These are phyloP conservation scores for Stagonosporopsis vannaccii DNA, from an alignment of 2,329 filamentous ascomycete genomes.

Conservation along the genomic window DNA sequence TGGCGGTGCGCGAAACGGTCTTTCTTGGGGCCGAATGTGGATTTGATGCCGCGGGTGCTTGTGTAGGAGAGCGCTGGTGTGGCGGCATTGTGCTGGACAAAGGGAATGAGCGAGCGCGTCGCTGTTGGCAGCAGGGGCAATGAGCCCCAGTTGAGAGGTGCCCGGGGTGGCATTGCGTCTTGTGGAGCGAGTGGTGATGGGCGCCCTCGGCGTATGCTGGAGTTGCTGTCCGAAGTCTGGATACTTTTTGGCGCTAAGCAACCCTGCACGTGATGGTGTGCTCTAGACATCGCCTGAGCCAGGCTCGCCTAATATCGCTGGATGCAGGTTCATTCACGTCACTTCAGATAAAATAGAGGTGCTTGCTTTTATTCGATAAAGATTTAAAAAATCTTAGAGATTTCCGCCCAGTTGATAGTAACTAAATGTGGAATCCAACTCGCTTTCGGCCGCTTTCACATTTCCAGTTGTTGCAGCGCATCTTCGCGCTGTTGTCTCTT, in stretches of 20 bases:
- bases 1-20: slow-evolving; percentile 63
- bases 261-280: slow-evolving; percentile 9
- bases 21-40: slow-evolving; percentile 60
- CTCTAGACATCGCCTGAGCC: neutral
- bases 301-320: neutral
- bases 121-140: slow-evolving; percentile 41
- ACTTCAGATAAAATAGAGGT: neutral
- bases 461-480: neutral
- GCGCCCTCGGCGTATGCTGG: slow-evolving; percentile 7
- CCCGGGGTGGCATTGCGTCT: slow-evolving; percentile 44
- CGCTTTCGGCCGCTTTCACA: neutral
- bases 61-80: slow-evolving; percentile 30
- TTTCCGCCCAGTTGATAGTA: slow-evolving; percentile 15
- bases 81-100: slow-evolving; percentile 24
- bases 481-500: neutral
- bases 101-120: slow-evolving; percentile 32
- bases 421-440: slow-evolving; percentile 10
- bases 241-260: slow-evolving; percentile 26
- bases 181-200: slow-evolving; percentile 7
- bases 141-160: slow-evolving; percentile 45
- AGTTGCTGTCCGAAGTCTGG: slow-evolving; percentile 17
- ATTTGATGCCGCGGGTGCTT: slow-evolving; percentile 58
- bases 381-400: slow-evolving; percentile 18
- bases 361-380: slow-evolving; percentile 1
- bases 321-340: no score